Base-by-base conservation (phyloP, 2,329 filamentous ascomycete genomes). In the Alternaria incomplexa region DNA sequence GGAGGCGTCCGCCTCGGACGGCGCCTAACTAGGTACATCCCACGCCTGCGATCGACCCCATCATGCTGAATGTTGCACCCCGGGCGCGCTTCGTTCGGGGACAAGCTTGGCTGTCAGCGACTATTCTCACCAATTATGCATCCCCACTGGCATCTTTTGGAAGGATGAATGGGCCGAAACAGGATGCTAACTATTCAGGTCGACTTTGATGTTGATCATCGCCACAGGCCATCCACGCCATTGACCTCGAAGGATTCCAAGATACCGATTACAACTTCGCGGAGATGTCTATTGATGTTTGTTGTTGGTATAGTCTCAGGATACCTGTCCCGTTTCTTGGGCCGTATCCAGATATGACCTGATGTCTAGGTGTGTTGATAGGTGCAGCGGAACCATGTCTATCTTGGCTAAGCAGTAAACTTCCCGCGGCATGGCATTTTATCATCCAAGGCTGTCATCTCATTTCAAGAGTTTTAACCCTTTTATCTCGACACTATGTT, bases 61-160 rank as follows among this genome's bases (percentile, higher is more conserved):
- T 25, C 25, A n/a, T 25, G 22, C 52, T 54, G 58, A 48, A 47
- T 61, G 63, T 46, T 20, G 15, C 36, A 53, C 58, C 57, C 61
- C 64, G n/a, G n/a, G n/a, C n/a, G 46, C 56, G 57, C 43, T 12
- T 28, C 43, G 11, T 52, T 26, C 25, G 57, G 47, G 53, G 25
- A 61, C 60, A 53, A 32, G 17, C 15, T 17, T 47, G 1, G 9
- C 46, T 28, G 32, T 26, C 30, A 6, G 32, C 13, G 8, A 3
- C 20, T 11, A 15, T 15, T 32, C 44, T 40, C 15, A 17, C 26
- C 28, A 36, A 56, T 40, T 7, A 22, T 28, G 17, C 9, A 5
- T 15, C 1, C 13, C 3, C 23, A 5, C 3, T 46, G 8, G 28
- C 17, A 32, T 9, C 3, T 44, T 12, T 48, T 25, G 43, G 40